Evolutionary conservation across 768 basidiomycete genomes (phyloP), one percentile per base, ranked within the genome.

Genomic region (Mycena rebaudengoi): DNA sequence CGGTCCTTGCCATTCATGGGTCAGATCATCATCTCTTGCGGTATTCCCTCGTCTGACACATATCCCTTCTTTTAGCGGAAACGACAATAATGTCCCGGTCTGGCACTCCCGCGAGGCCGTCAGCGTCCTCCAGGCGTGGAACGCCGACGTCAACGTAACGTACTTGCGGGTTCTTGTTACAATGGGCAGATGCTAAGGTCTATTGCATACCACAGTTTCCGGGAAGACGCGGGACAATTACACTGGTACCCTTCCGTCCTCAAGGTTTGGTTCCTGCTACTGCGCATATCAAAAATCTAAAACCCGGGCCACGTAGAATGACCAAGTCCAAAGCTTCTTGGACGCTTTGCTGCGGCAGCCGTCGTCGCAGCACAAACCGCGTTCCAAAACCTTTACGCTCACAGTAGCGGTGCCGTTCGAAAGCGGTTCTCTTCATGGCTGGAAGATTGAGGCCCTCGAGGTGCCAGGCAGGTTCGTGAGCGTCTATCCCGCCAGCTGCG

Each of bases 31-130:
- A 16, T n/a, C 46, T 7, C 16, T 46, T 43, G 21, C 45, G 32
- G 48, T 32, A 8, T 44, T n/a, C 26, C 54, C 21, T 58, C 52
- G n/a, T 26, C 57, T 51, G 25, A 28, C 20, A 50, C 35, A 12
- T 37, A 4, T 30, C 1, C 11, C n/a, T 5, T 33, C 49, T 7
- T 41, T 33, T 67, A 92, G 92, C 20, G 91, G 91, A 3, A 80
- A 80, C 35, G 96, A 98, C 71, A 86, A 89, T 37, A 96, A 98
- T 64, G 96, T 98, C 4, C 94, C 95, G 2, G 85, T 88, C 0
- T 93, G 94, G 87, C 95, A 97, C 67, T 86, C 88, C 3, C 84
- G 95, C 21, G 88, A 90, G 72, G 79, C 85, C 12, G 80, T 91
- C 4, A 80, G 82, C 25, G 75, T 88, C 18, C 64, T 96, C 28